Evolutionary conservation across 768 basidiomycete genomes (phyloP).

Genomic region (Boletus reticulatus): DNA sequence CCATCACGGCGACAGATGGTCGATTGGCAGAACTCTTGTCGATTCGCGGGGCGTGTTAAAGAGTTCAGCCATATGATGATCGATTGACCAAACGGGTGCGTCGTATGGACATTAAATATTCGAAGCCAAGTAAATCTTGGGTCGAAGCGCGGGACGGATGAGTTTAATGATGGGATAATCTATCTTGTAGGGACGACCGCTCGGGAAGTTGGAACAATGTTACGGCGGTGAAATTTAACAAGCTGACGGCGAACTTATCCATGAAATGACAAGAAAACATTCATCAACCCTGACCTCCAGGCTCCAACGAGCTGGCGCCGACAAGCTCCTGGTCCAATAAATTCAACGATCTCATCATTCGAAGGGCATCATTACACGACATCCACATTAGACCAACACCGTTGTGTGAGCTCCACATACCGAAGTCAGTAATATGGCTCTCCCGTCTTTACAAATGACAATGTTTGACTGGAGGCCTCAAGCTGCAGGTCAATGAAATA

Average conservation of each 20-base stretch:
- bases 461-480: too few species aligned
- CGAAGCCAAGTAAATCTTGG: constrained; percentile 79
- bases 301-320: too few species aligned
- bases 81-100: constrained; percentile 88
- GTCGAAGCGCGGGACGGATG: constrained; percentile 68
- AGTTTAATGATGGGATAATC: constrained; percentile 83
- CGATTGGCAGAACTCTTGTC: constrained; percentile 59
- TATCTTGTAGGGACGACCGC: constrained; percentile 78
- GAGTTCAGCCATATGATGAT: constrained; percentile 97
- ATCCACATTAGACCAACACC: constrained; percentile 23
- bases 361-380: too few species aligned
- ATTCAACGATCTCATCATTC: too few species aligned
- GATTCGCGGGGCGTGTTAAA: constrained; percentile 90
- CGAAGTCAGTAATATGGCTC: too few species aligned
- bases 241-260: too few species aligned
- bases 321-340: too few species aligned
- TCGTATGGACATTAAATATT: neutral
- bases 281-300: too few species aligned
- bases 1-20: constrained; percentile 71
- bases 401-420: constrained; percentile 14
- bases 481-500: too few species aligned
- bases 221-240: too few species aligned
- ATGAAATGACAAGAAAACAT: too few species aligned
- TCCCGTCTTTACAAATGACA: too few species aligned
- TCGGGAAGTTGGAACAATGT: constrained; percentile 17